A percentile compares a stretch with the other conserved stretches of the same genome.
Evolutionary conservation across 2,329 filamentous ascomycete species (phyloP).

Genomic region (Aspergillus pseudotamarii): DNA sequence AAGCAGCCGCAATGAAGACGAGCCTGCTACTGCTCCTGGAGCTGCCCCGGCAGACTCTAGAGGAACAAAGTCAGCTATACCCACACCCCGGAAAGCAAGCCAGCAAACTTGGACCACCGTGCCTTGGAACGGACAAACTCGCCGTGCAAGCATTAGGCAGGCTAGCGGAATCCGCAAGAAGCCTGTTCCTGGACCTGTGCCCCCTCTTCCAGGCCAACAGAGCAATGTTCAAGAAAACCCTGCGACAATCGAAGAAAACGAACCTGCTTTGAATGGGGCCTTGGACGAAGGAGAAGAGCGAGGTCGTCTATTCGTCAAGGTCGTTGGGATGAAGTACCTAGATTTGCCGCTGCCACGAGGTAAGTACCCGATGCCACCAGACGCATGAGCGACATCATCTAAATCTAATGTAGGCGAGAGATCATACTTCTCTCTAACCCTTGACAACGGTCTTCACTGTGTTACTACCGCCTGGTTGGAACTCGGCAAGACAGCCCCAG

Average conservation of each 20-base stretch:
- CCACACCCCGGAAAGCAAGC: slow-evolving; percentile 75
- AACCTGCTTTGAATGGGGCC: slow-evolving; percentile 59
- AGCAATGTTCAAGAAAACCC: slow-evolving; percentile 71
- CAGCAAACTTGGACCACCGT: slow-evolving; percentile 95
- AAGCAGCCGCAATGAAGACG: slow-evolving; percentile 70
- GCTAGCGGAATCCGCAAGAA: slow-evolving; percentile 64
- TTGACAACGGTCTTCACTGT: slow-evolving; percentile 98
- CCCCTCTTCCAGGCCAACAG: slow-evolving; percentile 83
- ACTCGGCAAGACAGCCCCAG: slow-evolving; percentile 85
- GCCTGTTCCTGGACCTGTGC: slow-evolving; percentile 65
- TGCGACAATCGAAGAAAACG: slow-evolving; percentile 70
- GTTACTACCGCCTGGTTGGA: slow-evolving; percentile 97
- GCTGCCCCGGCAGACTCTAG: slow-evolving; percentile 33
- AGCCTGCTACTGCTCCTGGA: slow-evolving; percentile 32
- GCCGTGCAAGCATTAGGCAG: slow-evolving; percentile 66
- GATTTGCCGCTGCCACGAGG: slow-evolving; percentile 88
- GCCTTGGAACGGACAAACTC: slow-evolving; percentile 85
- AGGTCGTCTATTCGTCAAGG: slow-evolving; percentile 93
- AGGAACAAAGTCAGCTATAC: slow-evolving; percentile 64
- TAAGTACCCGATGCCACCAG: slow-evolving; percentile 52
- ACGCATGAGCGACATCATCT: slow-evolving; percentile 17
- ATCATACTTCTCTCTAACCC: slow-evolving; percentile 90
- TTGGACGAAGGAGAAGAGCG: slow-evolving; percentile 82
- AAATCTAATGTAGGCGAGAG: slow-evolving; percentile 67
- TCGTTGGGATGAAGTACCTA: slow-evolving; percentile 95